Conservation (phyloP, 2,329 filamentous ascomycete genomes). For the Aplosporella prunicola region DNA sequence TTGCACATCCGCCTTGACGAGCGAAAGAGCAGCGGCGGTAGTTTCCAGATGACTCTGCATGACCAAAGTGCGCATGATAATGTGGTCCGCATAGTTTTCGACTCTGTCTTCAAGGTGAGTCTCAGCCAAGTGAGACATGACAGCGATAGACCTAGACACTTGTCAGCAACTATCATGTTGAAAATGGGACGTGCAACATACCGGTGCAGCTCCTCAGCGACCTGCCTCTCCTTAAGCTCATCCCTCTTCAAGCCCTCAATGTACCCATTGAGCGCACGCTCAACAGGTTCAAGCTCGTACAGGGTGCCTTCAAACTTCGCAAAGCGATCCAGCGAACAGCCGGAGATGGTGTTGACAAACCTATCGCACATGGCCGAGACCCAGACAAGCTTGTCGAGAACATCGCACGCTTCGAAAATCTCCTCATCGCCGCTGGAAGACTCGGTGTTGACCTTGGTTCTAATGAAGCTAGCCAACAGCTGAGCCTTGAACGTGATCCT, state of each 20-base stretch:
- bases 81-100: constrained; percentile 65
- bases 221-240: constrained; percentile 76
- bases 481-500: constrained; percentile 80
- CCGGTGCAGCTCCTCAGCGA: constrained; percentile 67
- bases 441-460: constrained; percentile 61
- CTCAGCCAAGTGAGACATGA: constrained; percentile 78
- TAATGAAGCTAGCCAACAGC: constrained; percentile 67
- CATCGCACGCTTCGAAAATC: constrained; percentile 68
- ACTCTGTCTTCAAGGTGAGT: constrained; percentile 64
- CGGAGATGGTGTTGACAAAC: constrained; percentile 70
- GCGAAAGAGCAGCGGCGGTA: constrained; percentile 57
- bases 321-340: constrained; percentile 71
- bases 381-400: constrained; percentile 77
- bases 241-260: constrained; percentile 76
- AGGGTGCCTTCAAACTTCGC: constrained; percentile 67
- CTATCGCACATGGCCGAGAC: constrained; percentile 74
- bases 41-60: constrained; percentile 78
- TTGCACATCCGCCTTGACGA: constrained; percentile 57
- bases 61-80: constrained; percentile 66
- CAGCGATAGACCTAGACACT: constrained; percentile 53
- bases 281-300: constrained; percentile 84
- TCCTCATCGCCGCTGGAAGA: constrained; percentile 65
- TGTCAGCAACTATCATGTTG: constrained; percentile 14
- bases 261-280: constrained; percentile 79
- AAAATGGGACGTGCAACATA: constrained; percentile 7